A percentile compares a stretch with the other conserved stretches of the same genome.
phyloP scores from a whole-genome alignment of 176 grass and related monocot species.

The Ensete glaucum region DNA sequence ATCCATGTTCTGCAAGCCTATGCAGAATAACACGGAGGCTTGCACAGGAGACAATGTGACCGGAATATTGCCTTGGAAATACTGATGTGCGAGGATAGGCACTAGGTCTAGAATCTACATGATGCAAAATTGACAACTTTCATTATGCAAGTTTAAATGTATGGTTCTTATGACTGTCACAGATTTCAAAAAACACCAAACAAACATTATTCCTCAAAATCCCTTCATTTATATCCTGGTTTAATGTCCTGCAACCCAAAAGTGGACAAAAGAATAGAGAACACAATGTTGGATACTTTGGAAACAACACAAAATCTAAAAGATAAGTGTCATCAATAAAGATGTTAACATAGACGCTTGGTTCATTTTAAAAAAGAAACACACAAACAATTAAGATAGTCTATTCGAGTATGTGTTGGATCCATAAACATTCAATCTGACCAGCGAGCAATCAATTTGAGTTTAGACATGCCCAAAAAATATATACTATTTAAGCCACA shows the following conservation, averaged over 20 bases:
- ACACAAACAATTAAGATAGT: too few species aligned
- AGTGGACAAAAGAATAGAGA: background rate
- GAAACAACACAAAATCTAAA: too few species aligned
- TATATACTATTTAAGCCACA: too few species aligned
- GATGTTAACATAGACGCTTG: too few species aligned
- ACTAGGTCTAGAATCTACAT: slow-evolving; percentile 93
- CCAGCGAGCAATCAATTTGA: too few species aligned
- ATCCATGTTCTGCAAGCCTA: slow-evolving; percentile 88
- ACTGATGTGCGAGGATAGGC: slow-evolving; percentile 68
- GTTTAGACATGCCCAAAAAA: too few species aligned
- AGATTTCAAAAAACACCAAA: background rate
- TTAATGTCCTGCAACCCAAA: background rate
- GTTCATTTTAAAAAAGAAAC: too few species aligned
- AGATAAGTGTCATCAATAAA: too few species aligned
- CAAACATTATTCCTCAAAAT: too few species aligned
- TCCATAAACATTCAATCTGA: too few species aligned
- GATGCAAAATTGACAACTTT: background rate
- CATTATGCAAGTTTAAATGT: background rate
- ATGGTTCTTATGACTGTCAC: background rate
- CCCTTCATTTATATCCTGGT: background rate
- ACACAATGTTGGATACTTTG: too few species aligned
- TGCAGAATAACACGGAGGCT: slow-evolving; percentile 76
- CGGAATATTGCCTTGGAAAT: slow-evolving; percentile 87
- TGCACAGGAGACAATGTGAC: slow-evolving; percentile 58
- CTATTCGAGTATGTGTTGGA: too few species aligned